Conservation (phyloP, 2,329 filamentous ascomycete genomes). For the Dactylellina parvicollis region DNA sequence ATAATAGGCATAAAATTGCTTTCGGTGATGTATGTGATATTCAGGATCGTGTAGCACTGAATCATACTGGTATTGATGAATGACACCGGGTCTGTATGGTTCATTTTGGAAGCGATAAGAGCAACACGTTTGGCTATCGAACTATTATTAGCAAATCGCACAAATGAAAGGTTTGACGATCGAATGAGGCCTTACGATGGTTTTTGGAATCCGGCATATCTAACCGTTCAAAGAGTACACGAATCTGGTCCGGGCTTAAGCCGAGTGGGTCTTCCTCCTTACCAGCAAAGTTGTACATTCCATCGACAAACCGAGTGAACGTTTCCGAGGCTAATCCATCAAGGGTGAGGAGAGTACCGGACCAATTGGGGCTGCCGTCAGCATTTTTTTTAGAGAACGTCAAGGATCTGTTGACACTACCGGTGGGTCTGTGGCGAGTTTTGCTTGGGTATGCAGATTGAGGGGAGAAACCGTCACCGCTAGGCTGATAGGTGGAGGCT, state of each 20-base stretch:
- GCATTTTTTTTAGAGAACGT: conserved; percentile 47
- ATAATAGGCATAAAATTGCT: conserved; percentile 37
- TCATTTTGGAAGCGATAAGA: neutral
- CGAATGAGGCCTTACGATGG: conserved; percentile 27
- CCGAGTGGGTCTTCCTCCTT: conserved; percentile 27
- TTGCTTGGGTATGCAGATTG: conserved; percentile 1
- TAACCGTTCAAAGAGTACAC: conserved; percentile 25
- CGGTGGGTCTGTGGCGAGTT: conserved; percentile 14
- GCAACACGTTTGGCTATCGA: conserved; percentile 23
- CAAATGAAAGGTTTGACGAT: neutral
- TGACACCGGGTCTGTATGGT: neutral
- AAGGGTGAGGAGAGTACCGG: conserved; percentile 28
- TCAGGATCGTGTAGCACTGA: conserved; percentile 34
- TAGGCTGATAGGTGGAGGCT: neutral
- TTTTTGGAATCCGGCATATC: conserved; percentile 38
- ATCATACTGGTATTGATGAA: conserved; percentile 45
- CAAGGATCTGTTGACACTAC: conserved; percentile 36
- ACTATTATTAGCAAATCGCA: neutral
- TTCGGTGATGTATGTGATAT: conserved; percentile 43
- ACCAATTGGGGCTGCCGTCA: conserved; percentile 47
- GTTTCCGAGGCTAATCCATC: conserved; percentile 42
- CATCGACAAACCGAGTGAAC: conserved; percentile 44
- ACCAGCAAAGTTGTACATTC: conserved; percentile 37
- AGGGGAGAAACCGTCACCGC: neutral
- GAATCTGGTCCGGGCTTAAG: conserved; percentile 33